Evolutionary conservation across 768 basidiomycete genomes (phyloP).

Genomic region (Hebeloma cylindrosporum): DNA sequence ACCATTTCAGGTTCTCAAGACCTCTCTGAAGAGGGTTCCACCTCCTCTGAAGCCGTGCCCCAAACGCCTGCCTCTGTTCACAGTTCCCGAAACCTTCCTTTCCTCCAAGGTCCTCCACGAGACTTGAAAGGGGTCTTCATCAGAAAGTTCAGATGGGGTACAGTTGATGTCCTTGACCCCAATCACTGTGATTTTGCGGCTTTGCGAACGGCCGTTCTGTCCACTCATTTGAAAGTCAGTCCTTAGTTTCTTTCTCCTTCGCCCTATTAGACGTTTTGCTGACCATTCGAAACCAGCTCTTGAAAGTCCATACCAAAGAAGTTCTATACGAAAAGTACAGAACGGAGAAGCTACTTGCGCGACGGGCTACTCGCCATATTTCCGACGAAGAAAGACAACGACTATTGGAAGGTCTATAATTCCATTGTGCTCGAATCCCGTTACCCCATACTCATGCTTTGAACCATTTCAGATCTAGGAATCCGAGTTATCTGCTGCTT

Average conservation of each 20-base stretch:
- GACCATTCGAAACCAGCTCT: constrained; percentile 45
- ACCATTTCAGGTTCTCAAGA: constrained; percentile 30
- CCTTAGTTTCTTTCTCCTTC: constrained; percentile 1
- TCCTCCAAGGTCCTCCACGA: constrained; percentile 58
- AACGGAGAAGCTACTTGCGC: constrained; percentile 86
- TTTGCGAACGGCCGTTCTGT: constrained; percentile 78
- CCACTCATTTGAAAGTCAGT: constrained; percentile 81
- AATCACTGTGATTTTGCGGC: constrained; percentile 87
- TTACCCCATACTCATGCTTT: background rate
- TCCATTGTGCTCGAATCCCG: background rate
- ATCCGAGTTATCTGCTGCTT: constrained; percentile 20
- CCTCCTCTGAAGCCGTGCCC: constrained; percentile 29
- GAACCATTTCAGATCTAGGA: constrained; percentile 24
- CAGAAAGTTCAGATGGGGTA: constrained; percentile 86
- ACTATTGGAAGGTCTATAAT: constrained; percentile 64
- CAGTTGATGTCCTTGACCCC: constrained; percentile 82
- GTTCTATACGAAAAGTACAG: constrained; percentile 92
- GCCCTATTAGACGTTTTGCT: constrained; percentile 2
- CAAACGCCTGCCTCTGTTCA: constrained; percentile 38
- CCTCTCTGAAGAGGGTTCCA: constrained; percentile 47
- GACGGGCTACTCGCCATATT: constrained; percentile 79
- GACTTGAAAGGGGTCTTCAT: constrained; percentile 74
- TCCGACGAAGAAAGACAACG: constrained; percentile 72
- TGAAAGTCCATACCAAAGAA: constrained; percentile 83
- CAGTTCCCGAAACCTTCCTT: constrained; percentile 37